Conservation (phyloP, 352 stramenopile genomes). For the Globisporangium mamillatum region DNA sequence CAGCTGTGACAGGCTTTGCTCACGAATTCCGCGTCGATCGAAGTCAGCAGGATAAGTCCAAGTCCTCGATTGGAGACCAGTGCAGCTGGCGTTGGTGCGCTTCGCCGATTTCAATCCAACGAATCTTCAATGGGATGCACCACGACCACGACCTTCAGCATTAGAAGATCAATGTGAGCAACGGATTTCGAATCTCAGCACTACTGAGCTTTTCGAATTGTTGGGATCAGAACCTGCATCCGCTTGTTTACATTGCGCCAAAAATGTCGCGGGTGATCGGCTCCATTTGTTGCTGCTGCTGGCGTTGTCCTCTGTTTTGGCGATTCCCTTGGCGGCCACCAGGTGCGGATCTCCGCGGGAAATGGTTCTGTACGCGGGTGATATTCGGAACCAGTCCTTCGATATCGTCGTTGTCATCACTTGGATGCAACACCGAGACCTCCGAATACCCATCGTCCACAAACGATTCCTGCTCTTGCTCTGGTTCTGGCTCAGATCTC, state of each 20-base stretch:
- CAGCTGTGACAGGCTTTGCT: too few species aligned
- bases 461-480: constrained; percentile 17
- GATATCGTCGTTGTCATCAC: constrained; percentile 33
- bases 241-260: constrained; percentile 15
- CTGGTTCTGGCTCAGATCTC: constrained; percentile 26
- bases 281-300: constrained; percentile 21
- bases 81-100: too few species aligned
- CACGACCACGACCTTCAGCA: too few species aligned
- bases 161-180: too few species aligned
- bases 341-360: constrained; percentile 13
- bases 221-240: neutral
- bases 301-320: constrained; percentile 1
- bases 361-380: constrained; percentile 13
- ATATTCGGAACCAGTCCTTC: constrained; percentile 39
- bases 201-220: neutral
- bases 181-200: too few species aligned
- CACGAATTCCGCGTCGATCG: too few species aligned
- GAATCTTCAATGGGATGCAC: too few species aligned
- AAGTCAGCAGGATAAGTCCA: too few species aligned
- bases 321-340: neutral
- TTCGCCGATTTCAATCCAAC: too few species aligned
- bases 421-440: constrained; percentile 37
- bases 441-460: constrained; percentile 17
- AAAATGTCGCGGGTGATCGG: constrained; percentile 46
- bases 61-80: too few species aligned